These are phyloP conservation scores for Sphagnum fallax DNA, from an alignment of 228 moss, liverwort and hornwort species.

Conservation along the genomic window DNA sequence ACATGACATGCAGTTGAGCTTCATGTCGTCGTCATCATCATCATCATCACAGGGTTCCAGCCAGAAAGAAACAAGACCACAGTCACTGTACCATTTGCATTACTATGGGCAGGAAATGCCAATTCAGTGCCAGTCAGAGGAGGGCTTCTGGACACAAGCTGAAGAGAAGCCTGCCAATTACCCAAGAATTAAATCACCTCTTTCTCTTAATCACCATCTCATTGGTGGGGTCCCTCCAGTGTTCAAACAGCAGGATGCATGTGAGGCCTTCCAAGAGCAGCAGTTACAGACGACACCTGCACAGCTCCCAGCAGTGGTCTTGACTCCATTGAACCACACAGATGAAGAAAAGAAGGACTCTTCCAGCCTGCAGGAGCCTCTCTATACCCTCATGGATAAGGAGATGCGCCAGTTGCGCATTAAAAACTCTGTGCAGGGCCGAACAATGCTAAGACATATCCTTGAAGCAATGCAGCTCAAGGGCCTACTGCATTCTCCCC, in stretches of 20 bases:
- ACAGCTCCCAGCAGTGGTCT: conserved; percentile 2
- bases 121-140: not conserved
- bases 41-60: conserved; percentile 4
- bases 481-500: conserved; percentile 30
- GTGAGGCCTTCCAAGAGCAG: conserved; percentile 14
- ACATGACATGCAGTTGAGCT: conserved; percentile 10
- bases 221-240: not conserved
- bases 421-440: conserved; percentile 18
- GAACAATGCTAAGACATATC: conserved; percentile 44
- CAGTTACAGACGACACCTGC: conserved; percentile 1
- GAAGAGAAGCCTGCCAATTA: not conserved
- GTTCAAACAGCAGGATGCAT: conserved; percentile 6
- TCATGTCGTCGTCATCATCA: not conserved
- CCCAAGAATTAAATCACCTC: conserved; percentile 8
- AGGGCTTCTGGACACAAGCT: not conserved
- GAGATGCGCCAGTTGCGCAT: conserved; percentile 17
- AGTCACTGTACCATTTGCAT: not conserved
- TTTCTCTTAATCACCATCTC: conserved; percentile 22
- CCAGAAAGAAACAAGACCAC: conserved; percentile 5
- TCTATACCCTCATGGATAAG: conserved; percentile 7
- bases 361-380: conserved; percentile 9
- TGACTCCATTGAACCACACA: conserved; percentile 6
- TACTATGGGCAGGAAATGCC: not conserved
- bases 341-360: conserved; percentile 2
- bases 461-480: conserved; percentile 59